Base-by-base conservation (phyloP, 768 basidiomycete genomes). In the Nidularia sp. region DNA sequence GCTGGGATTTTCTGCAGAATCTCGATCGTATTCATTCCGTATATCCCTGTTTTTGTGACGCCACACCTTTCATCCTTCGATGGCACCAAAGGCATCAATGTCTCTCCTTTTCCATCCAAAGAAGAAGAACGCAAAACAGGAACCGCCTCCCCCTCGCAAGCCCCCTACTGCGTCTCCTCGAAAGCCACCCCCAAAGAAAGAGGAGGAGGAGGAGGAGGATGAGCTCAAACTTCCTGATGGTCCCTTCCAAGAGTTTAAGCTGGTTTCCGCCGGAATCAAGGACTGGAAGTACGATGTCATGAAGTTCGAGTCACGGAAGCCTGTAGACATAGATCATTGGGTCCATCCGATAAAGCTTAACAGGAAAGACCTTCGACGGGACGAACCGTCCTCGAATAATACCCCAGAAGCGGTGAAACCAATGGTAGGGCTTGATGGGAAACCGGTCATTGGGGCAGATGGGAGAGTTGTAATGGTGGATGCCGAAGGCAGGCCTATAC, bases 261-360 rank as follows among this genome's bases (percentile, higher is more conserved):
- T 93, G 61, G 79, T 90, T 66, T 89, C 89, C 5, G 86, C 87
- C 31, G 80, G 83, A 12, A 80, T 87, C 63, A 88, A 89, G 64
- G 89, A 87, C 29, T 93, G 90, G 90, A 90, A 88, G 64, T 90
- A 92, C 77, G 89, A 93, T 70, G 83, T 94, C 53, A 91, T 94
- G 88, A 92, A 92, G 68, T 92, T 95, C 65, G 85, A 90, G 66
- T 83, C 85, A 34, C 78, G 86, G 52, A 86, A 86, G 61, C 72
- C 77, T 12, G 71, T 90, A 51, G 89, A 93, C 63, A 75, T 91
- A 50, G 74, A 74, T 48, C 67, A 70, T 32, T 93, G 92, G 87
- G 66, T 73, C 33, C 72, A 72, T 53, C 93, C 93, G 10, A 85
- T 94, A 62, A 90, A 88, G 71, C 74, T 95, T 59, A 95, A 95